Conservation (phyloP, 352 stramenopile species). For the Achlya hypogyna region DNA sequence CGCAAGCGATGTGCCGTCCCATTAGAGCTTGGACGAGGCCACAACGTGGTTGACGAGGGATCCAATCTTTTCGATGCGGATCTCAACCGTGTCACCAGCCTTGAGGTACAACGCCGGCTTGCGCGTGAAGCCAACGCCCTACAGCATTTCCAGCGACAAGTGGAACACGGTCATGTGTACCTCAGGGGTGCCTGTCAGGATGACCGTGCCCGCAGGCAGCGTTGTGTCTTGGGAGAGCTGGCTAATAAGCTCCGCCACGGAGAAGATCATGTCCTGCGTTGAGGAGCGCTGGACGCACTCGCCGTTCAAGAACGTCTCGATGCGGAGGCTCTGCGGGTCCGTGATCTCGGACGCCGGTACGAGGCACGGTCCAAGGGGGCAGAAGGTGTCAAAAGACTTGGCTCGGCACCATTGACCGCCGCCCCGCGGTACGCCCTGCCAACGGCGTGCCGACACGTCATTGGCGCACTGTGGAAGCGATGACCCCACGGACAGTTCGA, state of each 20-base stretch:
- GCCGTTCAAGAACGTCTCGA: constrained; percentile 76
- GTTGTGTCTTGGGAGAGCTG: constrained; percentile 85
- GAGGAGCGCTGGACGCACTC: constrained; percentile 80
- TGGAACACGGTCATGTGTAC: constrained; percentile 23
- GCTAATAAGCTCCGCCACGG: constrained; percentile 78
- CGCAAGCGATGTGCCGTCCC: no score
- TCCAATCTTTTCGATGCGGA: constrained; percentile 86
- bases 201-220: constrained; percentile 77
- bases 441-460: constrained; percentile 82
- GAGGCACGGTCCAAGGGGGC: constrained; percentile 78
- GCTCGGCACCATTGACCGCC: constrained; percentile 81
- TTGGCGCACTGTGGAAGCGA: constrained; percentile 47
- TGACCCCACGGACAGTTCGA: not conserved
- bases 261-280: constrained; percentile 89
- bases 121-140: constrained; percentile 82
- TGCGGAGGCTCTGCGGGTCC: constrained; percentile 64
- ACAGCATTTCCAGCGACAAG: not conserved
- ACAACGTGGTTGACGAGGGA: constrained; percentile 81
- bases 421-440: constrained; percentile 71
- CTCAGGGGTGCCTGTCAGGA: constrained; percentile 86
- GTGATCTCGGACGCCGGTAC: constrained; percentile 62
- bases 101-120: constrained; percentile 79
- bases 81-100: constrained; percentile 83
- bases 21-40: constrained; percentile 50
- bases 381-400: constrained; percentile 89